Base-by-base conservation (phyloP, 108 stramenopile genomes). In the Bacterosira constricta region DNA sequence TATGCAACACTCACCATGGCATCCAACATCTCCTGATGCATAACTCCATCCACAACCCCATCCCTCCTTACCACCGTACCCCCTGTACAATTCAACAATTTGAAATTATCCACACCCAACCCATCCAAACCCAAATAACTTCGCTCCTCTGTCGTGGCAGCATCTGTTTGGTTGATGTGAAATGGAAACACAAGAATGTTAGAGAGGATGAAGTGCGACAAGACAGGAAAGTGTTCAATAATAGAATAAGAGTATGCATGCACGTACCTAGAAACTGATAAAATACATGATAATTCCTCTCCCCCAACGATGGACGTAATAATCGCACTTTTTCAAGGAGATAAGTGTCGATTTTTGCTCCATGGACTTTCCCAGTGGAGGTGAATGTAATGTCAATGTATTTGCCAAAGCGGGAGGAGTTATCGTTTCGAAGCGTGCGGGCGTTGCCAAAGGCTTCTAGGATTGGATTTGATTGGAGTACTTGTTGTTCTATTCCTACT, bases 361-460 rank as follows among this genome's bases (percentile, higher is more conserved):
- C 97, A 7, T 75, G 68, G 1, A 96, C 76, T 46, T 84, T 88
- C 45, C 96, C 96, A 21, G 79, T 68, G 50, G 77, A 69, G 63
- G 89, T 91, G 62, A 96, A 96, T 36, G 58, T 70, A 42, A 88
- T 89, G 51, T 88, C 91, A 69, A 89, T 90, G 61, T 83, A 88
- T 63, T 90, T 90, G 46, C 88, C 91, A 62, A 95, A 97, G 6
- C 96, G 81, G 31, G 86, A 82, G n/a, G 92, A 94, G 76, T 98
- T 98, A 78, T 97, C 96, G 69, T 98, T 98, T 12, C 97, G 91
- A 55, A 94, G 87, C 23, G 97, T 98, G 12, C 93, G 69, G 10
- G 97, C 97, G 71, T 98, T 98, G 25, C 97, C 97, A 81, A 98
- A 98, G 8, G 96, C 90, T 69, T 98, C 97, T n/a, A 98, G 78